Conservation (phyloP, 2,329 filamentous ascomycete genomes). For the Tricladium varicosporioides region DNA sequence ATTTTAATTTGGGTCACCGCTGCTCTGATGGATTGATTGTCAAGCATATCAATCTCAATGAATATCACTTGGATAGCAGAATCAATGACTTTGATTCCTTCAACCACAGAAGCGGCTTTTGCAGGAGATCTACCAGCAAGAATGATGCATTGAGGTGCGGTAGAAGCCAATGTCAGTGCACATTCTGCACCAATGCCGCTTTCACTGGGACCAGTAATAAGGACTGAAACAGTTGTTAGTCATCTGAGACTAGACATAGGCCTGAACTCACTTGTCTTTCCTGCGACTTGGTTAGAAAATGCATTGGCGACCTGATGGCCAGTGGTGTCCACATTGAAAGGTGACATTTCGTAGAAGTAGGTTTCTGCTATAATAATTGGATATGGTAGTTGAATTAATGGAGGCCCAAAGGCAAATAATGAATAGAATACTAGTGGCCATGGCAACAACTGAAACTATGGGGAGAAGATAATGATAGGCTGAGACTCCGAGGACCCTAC, state of each 20-base stretch:
- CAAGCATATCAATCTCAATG: constrained; percentile 37
- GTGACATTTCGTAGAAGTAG: not conserved
- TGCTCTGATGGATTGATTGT: constrained; percentile 38
- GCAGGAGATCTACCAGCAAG: constrained; percentile 16
- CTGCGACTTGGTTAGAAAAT: not conserved
- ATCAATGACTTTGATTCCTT: constrained; percentile 12
- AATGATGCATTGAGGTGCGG: constrained; percentile 17
- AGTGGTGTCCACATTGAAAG: not conserved
- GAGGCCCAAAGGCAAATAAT: too few species aligned
- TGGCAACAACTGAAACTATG: too few species aligned
- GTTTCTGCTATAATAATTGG: too few species aligned
- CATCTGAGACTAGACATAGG: too few species aligned
- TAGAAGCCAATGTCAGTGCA: constrained; percentile 24
- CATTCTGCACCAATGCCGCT: constrained; percentile 20
- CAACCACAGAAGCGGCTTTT: constrained; percentile 19
- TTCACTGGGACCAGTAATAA: constrained; percentile 21
- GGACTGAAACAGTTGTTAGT: constrained; percentile 1
- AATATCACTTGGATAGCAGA: constrained; percentile 14
- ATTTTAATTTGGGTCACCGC: constrained; percentile 38
- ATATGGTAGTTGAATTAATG: too few species aligned
- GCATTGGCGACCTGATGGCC: not conserved
- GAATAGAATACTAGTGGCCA: too few species aligned
- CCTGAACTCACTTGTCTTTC: not conserved
- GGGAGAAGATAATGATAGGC: too few species aligned
- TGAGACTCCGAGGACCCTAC: too few species aligned